Evolutionary conservation across 495 filamentous ascomycete genomes (phyloP), one percentile per base, ranked within the genome.

Genomic region (Wilcoxina mikolae): DNA sequence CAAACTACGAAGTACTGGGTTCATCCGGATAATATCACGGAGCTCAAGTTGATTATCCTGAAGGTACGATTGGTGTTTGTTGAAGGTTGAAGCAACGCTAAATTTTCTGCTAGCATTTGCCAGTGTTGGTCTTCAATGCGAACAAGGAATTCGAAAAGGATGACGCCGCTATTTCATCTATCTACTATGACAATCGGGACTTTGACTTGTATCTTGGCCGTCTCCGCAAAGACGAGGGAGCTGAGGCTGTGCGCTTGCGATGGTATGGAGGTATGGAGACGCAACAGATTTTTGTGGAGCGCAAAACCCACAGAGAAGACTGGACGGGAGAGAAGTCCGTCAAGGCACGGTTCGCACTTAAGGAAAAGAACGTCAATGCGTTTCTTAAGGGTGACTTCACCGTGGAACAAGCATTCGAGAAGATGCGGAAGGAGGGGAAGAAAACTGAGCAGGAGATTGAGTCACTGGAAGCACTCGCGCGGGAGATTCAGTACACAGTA

Each of bases 1-100:
- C 86, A 99, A 65, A 99, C 91, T 0, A 99, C 91, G 2, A 99
- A 99, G 65, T 99, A 96, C 74, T 99, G 91, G 91, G 90, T 99
- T 47, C 91, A 99, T 61, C 85, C 85, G 5, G 93, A 99, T 68
- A 96, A 99, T 65, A 91, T 99, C 65, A 96, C 91, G 3, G 91
- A 99, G 68, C 69, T 99, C 54, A 99, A 99, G 68, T 75, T 99
- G 65, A 87, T 99, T 58, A 86, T 99, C 58, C 74, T 98, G 27
- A 95, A 98, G 72, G 78, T 79, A 61, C 10, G 52, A 25, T 0
- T 2, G 18, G 24, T 28, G 10, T 29, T 12, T 39, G 18, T 20
- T 18, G 3, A 24, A 46, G 2, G 11, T 46, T 17, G 11, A 46
- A 3, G n/a, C n/a, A n/a, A n/a, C n/a, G n/a, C n/a, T n/a, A n/a